These are phyloP conservation scores for Debaryomyces singareniensis DNA, from an alignment of 1,139 yeast genomes.

Conservation along the genomic window DNA sequence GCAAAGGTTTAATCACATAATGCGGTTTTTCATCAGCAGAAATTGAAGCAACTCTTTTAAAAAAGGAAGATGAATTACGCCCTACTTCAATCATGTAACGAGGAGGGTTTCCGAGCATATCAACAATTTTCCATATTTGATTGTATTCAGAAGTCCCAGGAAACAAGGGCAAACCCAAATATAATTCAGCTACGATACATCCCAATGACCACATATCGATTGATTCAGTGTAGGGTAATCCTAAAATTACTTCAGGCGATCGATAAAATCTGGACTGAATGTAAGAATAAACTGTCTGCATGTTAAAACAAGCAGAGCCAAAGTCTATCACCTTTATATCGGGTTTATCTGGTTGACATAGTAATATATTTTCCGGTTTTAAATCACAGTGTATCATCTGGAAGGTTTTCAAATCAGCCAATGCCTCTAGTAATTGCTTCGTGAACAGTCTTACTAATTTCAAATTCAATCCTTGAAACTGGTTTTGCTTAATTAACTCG, in stretches of 20 bases:
- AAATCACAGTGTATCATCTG: conserved; percentile 92
- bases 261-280: conserved; percentile 94
- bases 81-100: conserved; percentile 97
- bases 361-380: conserved; percentile 89
- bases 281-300: conserved; percentile 86
- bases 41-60: conserved; percentile 36
- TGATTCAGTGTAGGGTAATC: conserved; percentile 84
- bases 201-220: conserved; percentile 99
- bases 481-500: conserved; percentile 88
- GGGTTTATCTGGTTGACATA: conserved; percentile 79
- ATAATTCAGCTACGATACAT: conserved; percentile 90
- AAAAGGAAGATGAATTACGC: conserved; percentile 67
- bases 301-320: conserved; percentile 92
- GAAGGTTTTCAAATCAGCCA: conserved; percentile 73
- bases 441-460: conserved; percentile 74
- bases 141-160: conserved; percentile 95
- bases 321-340: conserved; percentile 91
- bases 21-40: conserved; percentile 24
- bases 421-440: conserved; percentile 72
- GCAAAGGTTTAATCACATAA: conserved; percentile 26
- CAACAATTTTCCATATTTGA: conserved; percentile 76
- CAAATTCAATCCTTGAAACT: conserved; percentile 84
- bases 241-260: conserved; percentile 91
- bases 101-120: conserved; percentile 84
- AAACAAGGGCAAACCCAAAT: conserved; percentile 86